Evolutionary conservation across 768 basidiomycete species (phyloP), one percentile per base, ranked within the genome.

Genomic region (Mrakia frigida): DNA sequence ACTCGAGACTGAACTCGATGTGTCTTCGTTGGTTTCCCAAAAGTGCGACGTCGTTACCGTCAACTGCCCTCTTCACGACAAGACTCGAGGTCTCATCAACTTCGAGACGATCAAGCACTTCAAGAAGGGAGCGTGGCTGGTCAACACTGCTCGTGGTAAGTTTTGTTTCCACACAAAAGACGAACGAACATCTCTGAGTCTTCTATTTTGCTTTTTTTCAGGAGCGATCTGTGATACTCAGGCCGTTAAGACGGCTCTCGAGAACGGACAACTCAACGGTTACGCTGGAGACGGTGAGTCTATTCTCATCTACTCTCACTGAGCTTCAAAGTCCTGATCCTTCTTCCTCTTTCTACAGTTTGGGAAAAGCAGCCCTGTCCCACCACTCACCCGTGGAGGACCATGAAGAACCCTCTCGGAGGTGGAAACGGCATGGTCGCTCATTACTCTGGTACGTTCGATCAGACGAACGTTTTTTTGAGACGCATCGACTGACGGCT

Each of bases 341-440:
- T 25, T 13, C 13, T 13, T 23, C 4, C 46, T 21, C 14, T 50
- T 16, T 5, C 25, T 7, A 18, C 23, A 37, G 91, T 93, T 60
- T 92, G 92, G 93, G 88, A 92, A 80, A 89, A 90, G 68, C 93
- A 95, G 82, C 93, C 94, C 60, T 90, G 93, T 14, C 92, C 92
- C 3, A 87, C 86, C 79, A 90, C 94, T 83, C 94, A 96, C 84
- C 84, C 90, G 67, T 95, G 92, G 94, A 87, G 93, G 73, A 89
- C 88, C 28, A 87, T 88, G 86, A 90, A 90, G 85, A 93, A 93
- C 85, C 88, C 89, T 33, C 87, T 91, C 10, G 90, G 79, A 23
- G 73, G 53, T 16, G 78, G 70, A 33, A 95, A 97, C 84, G 93
- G 91, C 80, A 94, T 94, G 88, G 91, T 92, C 16, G 79, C 83